These are phyloP conservation scores for Oenanthe javanica DNA, from an alignment of 140 eudicot species.

Conservation along the genomic window DNA sequence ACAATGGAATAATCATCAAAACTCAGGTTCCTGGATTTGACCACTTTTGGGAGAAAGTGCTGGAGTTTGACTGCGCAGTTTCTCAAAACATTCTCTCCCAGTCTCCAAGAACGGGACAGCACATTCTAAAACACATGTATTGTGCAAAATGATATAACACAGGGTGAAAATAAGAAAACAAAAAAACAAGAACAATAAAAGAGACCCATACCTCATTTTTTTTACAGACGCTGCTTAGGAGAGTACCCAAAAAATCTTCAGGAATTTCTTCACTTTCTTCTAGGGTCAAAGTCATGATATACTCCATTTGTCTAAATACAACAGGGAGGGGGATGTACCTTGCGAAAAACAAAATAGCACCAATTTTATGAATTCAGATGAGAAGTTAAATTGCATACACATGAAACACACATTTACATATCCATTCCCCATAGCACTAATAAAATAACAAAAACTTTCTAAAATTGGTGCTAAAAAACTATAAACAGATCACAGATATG, in stretches of 20 bases:
- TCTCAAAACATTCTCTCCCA: constrained; percentile 45
- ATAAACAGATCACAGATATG: background rate
- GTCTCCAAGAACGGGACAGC: constrained; percentile 42
- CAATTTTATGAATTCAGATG: background rate
- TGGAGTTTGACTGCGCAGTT: constrained; percentile 25
- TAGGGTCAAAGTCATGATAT: constrained; percentile 54
- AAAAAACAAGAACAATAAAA: background rate
- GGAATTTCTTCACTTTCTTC: constrained; percentile 70
- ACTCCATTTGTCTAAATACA: constrained; percentile 56
- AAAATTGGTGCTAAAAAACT: background rate
- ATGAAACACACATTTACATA: background rate
- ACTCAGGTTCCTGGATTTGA: constrained; percentile 22
- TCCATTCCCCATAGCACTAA: background rate
- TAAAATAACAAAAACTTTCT: background rate
- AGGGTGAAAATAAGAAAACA: background rate
- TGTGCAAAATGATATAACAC: background rate
- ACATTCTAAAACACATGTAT: constrained; percentile 23
- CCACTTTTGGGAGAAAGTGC: constrained; percentile 20
- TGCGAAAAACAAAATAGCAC: constrained; percentile 12
- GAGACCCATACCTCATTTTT: constrained; percentile 28
- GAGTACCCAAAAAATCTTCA: constrained; percentile 45
- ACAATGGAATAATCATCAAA: constrained; percentile 38
- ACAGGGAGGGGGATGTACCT: constrained; percentile 47
- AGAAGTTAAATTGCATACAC: background rate
- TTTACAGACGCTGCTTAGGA: constrained; percentile 47